Percentiles rank a stretch among this genome's conserved stretches.
phyloP scores from a whole-genome alignment of 192 early-diverging fungal species.

The Oehlia diaphana region DNA sequence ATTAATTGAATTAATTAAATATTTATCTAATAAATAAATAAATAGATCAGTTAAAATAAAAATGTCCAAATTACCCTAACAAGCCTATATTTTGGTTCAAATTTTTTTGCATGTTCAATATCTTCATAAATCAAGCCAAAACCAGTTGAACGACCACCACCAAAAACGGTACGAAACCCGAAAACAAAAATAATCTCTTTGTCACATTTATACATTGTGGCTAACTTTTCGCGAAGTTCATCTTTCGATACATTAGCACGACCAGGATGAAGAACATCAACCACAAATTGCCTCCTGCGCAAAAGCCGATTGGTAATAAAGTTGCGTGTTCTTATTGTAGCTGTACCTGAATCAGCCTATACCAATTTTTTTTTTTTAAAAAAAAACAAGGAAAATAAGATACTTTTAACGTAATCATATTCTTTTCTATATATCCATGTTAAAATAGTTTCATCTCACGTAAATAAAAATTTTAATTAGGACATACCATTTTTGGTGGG shows the following conservation, averaged over 20 bases:
- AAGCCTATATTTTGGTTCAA: conserved; percentile 98
- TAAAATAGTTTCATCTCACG: no score
- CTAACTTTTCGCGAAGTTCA: conserved; percentile 90
- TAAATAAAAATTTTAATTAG: no score
- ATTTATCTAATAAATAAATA: neutral
- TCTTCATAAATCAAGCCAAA: conserved; percentile 97
- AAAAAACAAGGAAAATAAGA: no score
- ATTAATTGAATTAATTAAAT: neutral
- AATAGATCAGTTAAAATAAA: neutral
- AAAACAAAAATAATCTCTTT: conserved; percentile 88
- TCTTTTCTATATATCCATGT: no score
- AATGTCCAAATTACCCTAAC: conserved; percentile 56
- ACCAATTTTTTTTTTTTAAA: no score
- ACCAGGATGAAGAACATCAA: conserved; percentile 95
- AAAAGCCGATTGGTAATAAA: conserved; percentile 99
- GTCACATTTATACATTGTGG: conserved; percentile 94
- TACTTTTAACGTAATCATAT: no score
- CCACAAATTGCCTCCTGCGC: conserved; percentile 95
- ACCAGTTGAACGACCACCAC: conserved; percentile 94
- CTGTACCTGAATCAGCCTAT: neutral
- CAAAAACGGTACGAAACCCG: conserved; percentile 94
- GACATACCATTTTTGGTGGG: no score
- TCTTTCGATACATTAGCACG: conserved; percentile 90
- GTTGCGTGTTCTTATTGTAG: conserved; percentile 81
- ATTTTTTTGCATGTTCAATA: conserved; percentile 93